Evolutionary conservation across 148 eudicot genomes (phyloP), one percentile per base, ranked within the genome.

Genomic region (Agrostemma githago): DNA sequence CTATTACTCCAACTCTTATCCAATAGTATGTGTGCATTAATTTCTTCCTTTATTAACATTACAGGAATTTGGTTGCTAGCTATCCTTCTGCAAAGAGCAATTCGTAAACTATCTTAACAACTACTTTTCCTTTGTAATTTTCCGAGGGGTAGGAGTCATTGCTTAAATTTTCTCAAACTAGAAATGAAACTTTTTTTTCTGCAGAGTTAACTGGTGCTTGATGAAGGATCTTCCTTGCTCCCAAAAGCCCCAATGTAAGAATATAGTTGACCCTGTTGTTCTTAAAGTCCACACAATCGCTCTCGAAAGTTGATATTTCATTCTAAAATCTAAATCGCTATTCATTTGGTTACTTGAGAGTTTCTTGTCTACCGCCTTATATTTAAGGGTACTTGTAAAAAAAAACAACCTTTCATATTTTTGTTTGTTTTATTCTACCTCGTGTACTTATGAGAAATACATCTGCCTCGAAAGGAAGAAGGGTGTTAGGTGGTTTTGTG

Each of bases 31-130:
- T 39, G 42, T 26, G 20, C 15, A 21, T n/a, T 62, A 26, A 17
- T 51, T 57, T 51, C 6, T 58, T 66, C 20, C 54, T 3, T 71
- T 61, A 66, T 40, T 68, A 34, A 60, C 58, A 34, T 62, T 8
- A 44, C 89, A 92, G 97, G 85, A 89, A 89, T 77, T 67, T 86
- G 64, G 86, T 82, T 61, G 74, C 96, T 60, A 84, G 87, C 78
- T 70, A 70, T 71, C 77, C 88, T 61, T 44, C 82, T 51, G 61
- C 81, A 26, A 63, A 57, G 1, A 72, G 71, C 78, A 79, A 82
- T 79, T 74, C 84, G 97, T 92, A 84, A 82, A 88, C 75, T 77
- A 73, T 62, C 71, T 19, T 7, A 14, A 14, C 46, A 14, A 15
- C 51, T 17, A 70, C 39, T 3, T 19, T 6, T 38, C 16, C 42